A percentile compares a stretch with the other conserved stretches of the same genome.
Evolutionary conservation across 1,284 basidiomycete genomes (phyloP).

Genomic region (Papiliotrema laurentii): DNA sequence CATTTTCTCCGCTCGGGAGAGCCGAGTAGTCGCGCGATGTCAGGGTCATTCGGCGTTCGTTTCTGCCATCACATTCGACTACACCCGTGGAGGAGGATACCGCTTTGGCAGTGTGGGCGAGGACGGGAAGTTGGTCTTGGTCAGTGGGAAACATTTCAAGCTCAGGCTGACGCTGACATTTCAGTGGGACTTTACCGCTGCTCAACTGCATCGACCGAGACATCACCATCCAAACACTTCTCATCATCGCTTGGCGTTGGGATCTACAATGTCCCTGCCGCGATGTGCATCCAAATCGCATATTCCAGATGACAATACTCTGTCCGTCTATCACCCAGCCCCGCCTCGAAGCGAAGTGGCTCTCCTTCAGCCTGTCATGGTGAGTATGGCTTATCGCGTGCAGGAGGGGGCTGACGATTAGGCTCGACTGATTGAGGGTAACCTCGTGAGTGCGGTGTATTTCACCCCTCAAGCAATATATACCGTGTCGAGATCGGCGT

Average conservation of each 20-base stretch:
- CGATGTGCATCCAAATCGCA: conserved; percentile 6
- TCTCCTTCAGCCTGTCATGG: conserved; percentile 83
- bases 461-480: conserved; percentile 72
- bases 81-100: conserved; percentile 71
- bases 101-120: conserved; percentile 89
- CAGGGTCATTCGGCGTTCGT: conserved; percentile 96
- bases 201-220: conserved; percentile 45
- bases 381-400: conserved; percentile 36
- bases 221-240: conserved; percentile 39
- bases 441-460: conserved; percentile 63
- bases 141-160: conserved; percentile 43
- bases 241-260: conserved; percentile 40
- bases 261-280: conserved; percentile 53
- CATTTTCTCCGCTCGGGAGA: conserved; percentile 85
- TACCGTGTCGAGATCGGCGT: conserved; percentile 66
- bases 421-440: conserved; percentile 73
- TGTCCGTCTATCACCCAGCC: conserved; percentile 83
- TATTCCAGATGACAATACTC: conserved; percentile 33
- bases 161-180: neutral
- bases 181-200: conserved; percentile 84
- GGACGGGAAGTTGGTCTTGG: conserved; percentile 85
- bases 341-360: conserved; percentile 85
- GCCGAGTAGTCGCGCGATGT: conserved; percentile 88
- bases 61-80: conserved; percentile 80
- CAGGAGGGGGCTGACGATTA: conserved; percentile 34